phyloP scores from a whole-genome alignment of 2,329 filamentous ascomycete species.

The Calonectria pseudoturangicola region DNA sequence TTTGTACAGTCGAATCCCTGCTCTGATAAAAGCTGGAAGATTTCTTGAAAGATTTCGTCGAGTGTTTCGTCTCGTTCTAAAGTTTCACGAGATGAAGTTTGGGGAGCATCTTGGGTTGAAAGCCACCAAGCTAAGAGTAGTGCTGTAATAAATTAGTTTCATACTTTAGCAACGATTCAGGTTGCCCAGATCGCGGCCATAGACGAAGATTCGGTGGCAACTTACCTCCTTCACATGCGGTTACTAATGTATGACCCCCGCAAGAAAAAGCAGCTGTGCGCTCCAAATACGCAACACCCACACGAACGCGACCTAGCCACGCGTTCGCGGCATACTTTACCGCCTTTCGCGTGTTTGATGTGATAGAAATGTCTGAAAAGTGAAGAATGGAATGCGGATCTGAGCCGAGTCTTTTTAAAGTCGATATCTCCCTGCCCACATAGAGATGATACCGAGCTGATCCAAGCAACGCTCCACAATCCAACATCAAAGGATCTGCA shows the following conservation, averaged over 20 bases:
- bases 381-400: not conserved
- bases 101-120: not conserved
- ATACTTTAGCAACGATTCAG: not conserved
- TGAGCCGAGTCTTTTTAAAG: not conserved
- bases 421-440: not conserved
- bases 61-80: not conserved
- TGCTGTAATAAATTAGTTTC: not conserved
- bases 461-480: not conserved
- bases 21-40: not conserved
- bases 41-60: not conserved
- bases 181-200: not conserved
- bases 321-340: not conserved
- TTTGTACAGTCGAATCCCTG: not conserved
- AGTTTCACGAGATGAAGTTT: not conserved
- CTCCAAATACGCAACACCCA: conserved; percentile 1
- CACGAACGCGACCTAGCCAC: not conserved
- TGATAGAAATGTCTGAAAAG: not conserved
- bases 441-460: not conserved
- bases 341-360: not conserved
- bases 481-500: not conserved
- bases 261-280: not conserved
- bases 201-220: not conserved
- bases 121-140: conserved; percentile 6
- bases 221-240: not conserved
- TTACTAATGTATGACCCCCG: not conserved